A percentile compares a stretch with the other conserved stretches of the same genome.
These are phyloP conservation scores for Curvularia hawaiiensis DNA, from an alignment of 2,329 filamentous ascomycete species.

Conservation along the genomic window DNA sequence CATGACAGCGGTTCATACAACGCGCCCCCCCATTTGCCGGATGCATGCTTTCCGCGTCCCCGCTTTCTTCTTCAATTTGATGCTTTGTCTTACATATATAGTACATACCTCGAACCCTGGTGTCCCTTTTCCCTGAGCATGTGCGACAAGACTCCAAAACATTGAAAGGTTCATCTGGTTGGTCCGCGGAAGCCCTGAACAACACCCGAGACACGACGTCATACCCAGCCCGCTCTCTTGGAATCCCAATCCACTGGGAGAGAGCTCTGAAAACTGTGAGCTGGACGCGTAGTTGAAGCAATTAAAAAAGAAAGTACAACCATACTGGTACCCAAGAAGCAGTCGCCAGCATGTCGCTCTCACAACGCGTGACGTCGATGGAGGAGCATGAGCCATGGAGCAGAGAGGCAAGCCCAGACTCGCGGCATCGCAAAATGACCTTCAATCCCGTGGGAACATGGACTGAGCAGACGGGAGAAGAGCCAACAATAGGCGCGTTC, in stretches of 20 bases:
- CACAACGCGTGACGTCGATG: slow-evolving; percentile 47
- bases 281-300: not conserved
- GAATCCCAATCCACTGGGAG: not conserved
- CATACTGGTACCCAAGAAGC: not conserved
- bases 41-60: slow-evolving; percentile 19
- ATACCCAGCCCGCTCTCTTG: slow-evolving; percentile 11
- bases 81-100: slow-evolving; percentile 13
- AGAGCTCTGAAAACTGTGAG: not conserved
- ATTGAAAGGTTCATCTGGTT: not conserved
- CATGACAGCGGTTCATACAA: slow-evolving; percentile 21
- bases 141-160: not conserved
- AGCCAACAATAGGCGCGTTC: slow-evolving; percentile 54
- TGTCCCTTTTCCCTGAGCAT: slow-evolving; percentile 4
- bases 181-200: not conserved
- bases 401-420: slow-evolving; percentile 43
- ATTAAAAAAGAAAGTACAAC: not conserved
- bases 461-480: slow-evolving; percentile 48
- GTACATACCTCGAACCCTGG: slow-evolving; percentile 22
- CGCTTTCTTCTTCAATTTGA: slow-evolving; percentile 22
- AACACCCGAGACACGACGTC: slow-evolving; percentile 15
- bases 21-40: slow-evolving; percentile 17
- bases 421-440: slow-evolving; percentile 53
- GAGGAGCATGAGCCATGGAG: slow-evolving; percentile 51
- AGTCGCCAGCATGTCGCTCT: slow-evolving; percentile 44
- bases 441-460: slow-evolving; percentile 57